Evolutionary conservation across 2,329 filamentous ascomycete species (phyloP).

Genomic region (Cladophialophora exuberans): DNA sequence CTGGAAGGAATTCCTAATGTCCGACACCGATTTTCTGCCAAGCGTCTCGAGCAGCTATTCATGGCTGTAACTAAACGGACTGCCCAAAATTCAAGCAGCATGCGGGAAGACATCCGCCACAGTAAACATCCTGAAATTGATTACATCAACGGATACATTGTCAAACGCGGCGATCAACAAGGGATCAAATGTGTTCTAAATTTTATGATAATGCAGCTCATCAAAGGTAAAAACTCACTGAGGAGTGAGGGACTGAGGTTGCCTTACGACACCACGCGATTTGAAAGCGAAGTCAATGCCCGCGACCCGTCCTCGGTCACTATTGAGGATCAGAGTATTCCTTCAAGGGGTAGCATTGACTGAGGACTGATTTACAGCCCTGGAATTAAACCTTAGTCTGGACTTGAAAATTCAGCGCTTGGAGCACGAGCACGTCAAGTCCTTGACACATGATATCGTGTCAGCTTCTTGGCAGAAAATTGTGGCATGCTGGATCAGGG

Average conservation of each 20-base stretch:
- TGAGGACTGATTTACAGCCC: conserved; percentile 9
- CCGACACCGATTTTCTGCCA: conserved; percentile 60
- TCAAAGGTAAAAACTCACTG: conserved; percentile 63
- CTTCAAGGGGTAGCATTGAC: conserved; percentile 12
- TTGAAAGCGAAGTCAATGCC: conserved; percentile 14
- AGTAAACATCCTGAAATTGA: conserved; percentile 74
- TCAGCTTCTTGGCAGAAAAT: conserved; percentile 4
- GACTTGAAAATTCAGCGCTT: neutral
- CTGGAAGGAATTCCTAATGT: conserved; percentile 64
- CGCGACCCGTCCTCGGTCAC: conserved; percentile 16
- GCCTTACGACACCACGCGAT: conserved; percentile 20
- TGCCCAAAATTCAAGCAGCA: conserved; percentile 63
- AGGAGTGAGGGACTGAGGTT: conserved; percentile 4
- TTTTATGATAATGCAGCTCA: conserved; percentile 70
- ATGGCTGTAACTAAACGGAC: conserved; percentile 59
- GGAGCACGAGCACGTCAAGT: conserved; percentile 2
- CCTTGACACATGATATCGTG: neutral
- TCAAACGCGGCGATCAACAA: conserved; percentile 70
- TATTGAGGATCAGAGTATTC: conserved; percentile 21
- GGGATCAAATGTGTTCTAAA: conserved; percentile 75
- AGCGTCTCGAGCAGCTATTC: conserved; percentile 65
- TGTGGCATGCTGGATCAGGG: neutral
- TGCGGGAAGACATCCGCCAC: conserved; percentile 67
- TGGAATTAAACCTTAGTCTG: neutral
- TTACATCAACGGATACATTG: conserved; percentile 87